Base-by-base conservation (phyloP, 768 basidiomycete genomes). In the Gelatoporia subvermispora region DNA sequence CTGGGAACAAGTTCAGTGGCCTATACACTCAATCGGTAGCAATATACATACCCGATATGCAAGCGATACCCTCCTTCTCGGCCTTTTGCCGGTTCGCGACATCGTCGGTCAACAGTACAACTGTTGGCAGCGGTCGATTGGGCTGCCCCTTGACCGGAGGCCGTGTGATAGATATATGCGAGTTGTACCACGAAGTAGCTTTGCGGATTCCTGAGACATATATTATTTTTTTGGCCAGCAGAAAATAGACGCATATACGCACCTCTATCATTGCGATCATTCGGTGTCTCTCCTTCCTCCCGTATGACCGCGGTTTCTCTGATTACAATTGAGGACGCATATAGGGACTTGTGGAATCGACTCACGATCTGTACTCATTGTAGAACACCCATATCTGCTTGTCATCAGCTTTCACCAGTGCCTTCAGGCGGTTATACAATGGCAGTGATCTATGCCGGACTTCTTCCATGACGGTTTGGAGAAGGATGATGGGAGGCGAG, bases 381-480 rank as follows among this genome's bases (percentile, higher is more conserved):
- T 93, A 91, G 62, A 91, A 92, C 5, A 88, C 73, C 82, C 84
- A 90, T 9, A 85, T 76, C n/a, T 69, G 73, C 61, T 92, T 93
- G 52, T 91, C 92, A 49, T 97, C 95, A 55, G 83, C 79, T 53
- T 82, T 87, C 24, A 86, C 75, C 41, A 98, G 74, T 1, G 85
- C 80, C 58, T 90, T 94, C 53, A 99, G 75, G 25, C 94, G 85
- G 64, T 93, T 97, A 68, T 91, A 93, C 15, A 98, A 70, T 3
- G 95, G 95, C 21, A 98, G 69, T 1, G 89, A 93, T 17, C 96
- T 79, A 64, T 98, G 96, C 49, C 95, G 78, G 50, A 97, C 93
- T 80, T 99, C 96, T 55, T 96, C 90, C 45, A 98, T 73, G 2
- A 97, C 94, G 0, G 95, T 99, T 68, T 98, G 95, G 2, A 96